Conservation (phyloP, 2,329 filamentous ascomycete genomes). For the Gaeumannomyces sp. region DNA sequence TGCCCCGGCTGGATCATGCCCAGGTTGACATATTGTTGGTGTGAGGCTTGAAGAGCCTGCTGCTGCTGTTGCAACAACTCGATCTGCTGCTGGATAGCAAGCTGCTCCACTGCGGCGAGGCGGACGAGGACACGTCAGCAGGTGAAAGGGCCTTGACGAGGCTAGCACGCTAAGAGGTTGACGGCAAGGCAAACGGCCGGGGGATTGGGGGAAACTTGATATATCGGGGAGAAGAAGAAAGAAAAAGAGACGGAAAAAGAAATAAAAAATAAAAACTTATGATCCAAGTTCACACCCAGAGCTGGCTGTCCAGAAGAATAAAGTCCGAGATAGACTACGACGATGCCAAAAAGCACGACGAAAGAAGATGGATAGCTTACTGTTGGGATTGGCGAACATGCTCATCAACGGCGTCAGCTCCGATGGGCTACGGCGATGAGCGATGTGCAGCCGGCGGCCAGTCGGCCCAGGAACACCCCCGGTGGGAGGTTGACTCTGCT, state of each 20-base stretch:
- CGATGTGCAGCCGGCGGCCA: constrained; percentile 91
- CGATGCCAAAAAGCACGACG: neutral
- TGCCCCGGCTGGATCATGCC: constrained; percentile 87
- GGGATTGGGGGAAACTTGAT: neutral
- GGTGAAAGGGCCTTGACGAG: constrained; percentile 11
- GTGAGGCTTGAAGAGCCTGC: constrained; percentile 91
- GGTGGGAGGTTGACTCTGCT: constrained; percentile 43
- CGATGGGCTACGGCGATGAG: constrained; percentile 92
- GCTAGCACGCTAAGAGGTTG: constrained; percentile 9
- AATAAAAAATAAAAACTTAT: neutral
- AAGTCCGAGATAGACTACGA: neutral
- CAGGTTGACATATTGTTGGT: constrained; percentile 98
- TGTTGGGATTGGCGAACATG: constrained; percentile 65
- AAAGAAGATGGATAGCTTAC: constrained; percentile 38
- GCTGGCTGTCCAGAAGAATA: neutral
- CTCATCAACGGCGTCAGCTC: constrained; percentile 97
- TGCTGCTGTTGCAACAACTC: constrained; percentile 96
- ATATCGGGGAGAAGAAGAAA: neutral
- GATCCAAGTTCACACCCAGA: neutral
- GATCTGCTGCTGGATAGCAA: constrained; percentile 96
- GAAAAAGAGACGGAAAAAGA: neutral
- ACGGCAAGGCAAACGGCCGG: neutral
- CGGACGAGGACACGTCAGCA: constrained; percentile 14
- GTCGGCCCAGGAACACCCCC: constrained; percentile 64
- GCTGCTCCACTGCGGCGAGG: constrained; percentile 73